Conservation (phyloP, 2,329 filamentous ascomycete genomes). For the Alternaria sp. region DNA sequence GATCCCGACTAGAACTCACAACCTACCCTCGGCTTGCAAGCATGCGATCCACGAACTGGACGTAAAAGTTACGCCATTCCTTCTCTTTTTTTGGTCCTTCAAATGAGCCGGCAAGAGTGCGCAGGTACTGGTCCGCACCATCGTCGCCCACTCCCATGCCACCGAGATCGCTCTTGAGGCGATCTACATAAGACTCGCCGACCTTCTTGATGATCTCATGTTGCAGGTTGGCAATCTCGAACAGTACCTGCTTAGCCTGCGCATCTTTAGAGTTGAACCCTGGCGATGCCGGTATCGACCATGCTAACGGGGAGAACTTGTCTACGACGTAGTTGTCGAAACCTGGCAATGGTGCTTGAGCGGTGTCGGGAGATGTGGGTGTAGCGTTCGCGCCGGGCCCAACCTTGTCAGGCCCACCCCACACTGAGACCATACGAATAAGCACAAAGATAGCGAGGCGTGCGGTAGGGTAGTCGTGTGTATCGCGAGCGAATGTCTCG, state of each 20-base stretch:
- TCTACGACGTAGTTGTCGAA: slow-evolving; percentile 93
- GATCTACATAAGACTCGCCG: slow-evolving; percentile 78
- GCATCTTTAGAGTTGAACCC: slow-evolving; percentile 86
- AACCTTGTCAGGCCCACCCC: slow-evolving; percentile 82
- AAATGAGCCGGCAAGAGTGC: slow-evolving; percentile 49
- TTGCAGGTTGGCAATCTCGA: slow-evolving; percentile 86
- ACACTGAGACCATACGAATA: slow-evolving; percentile 81
- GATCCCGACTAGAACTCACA: slow-evolving; percentile 6
- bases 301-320: slow-evolving; percentile 86
- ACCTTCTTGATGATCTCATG: slow-evolving; percentile 91
- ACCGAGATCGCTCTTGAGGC: slow-evolving; percentile 72
- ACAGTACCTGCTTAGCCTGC: slow-evolving; percentile 85
- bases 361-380: slow-evolving; percentile 57
- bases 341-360: slow-evolving; percentile 72
- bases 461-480: slow-evolving; percentile 70
- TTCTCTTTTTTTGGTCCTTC: slow-evolving; percentile 50
- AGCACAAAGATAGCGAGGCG: slow-evolving; percentile 85
- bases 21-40: slow-evolving; percentile 30
- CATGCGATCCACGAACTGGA: slow-evolving; percentile 51
- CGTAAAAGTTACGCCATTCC: slow-evolving; percentile 57
- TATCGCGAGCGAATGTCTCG: slow-evolving; percentile 81
- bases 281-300: slow-evolving; percentile 82
- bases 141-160: slow-evolving; percentile 71
- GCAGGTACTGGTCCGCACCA: slow-evolving; percentile 70
- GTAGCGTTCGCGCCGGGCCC: slow-evolving; percentile 38